These are phyloP conservation scores for Drechmeria coniospora DNA, from an alignment of 2,329 filamentous ascomycete species.

Conservation along the genomic window DNA sequence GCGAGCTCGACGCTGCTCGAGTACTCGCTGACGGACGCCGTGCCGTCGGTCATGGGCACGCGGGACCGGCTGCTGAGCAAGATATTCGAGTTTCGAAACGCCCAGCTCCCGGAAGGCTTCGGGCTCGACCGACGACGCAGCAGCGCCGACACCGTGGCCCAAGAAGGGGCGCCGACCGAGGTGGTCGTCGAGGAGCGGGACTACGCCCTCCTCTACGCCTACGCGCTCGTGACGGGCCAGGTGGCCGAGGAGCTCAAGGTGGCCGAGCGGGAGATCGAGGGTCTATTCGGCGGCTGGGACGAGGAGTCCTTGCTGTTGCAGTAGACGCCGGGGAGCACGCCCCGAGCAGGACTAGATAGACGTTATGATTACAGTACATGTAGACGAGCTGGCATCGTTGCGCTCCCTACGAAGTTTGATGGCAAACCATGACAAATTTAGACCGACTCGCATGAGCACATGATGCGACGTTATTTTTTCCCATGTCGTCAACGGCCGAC, in stretches of 20 bases:
- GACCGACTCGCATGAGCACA: too few relatives aligned
- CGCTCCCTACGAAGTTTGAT: too few relatives aligned
- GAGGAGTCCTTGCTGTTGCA: conserved; percentile 6
- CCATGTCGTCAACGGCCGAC: too few relatives aligned
- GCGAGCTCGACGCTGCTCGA: conserved; percentile 80
- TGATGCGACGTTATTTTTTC: too few relatives aligned
- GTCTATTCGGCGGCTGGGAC: conserved; percentile 38
- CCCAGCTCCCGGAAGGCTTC: conserved; percentile 19
- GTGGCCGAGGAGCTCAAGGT: conserved; percentile 43
- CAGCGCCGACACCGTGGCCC: not conserved
- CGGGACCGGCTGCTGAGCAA: conserved; percentile 67
- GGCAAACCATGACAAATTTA: too few relatives aligned
- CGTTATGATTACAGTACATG: too few relatives aligned
- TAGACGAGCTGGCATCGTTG: too few relatives aligned
- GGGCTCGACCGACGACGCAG: not conserved
- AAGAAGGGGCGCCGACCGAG: not conserved
- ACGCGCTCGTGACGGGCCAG: conserved; percentile 50
- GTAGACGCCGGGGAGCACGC: conserved; percentile 1
- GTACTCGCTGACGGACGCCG: conserved; percentile 69
- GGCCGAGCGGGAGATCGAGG: conserved; percentile 41
- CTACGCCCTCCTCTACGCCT: conserved; percentile 86
- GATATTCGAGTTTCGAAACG: conserved; percentile 67
- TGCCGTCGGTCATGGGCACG: conserved; percentile 62
- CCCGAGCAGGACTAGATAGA: too few relatives aligned
- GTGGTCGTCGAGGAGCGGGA: conserved; percentile 48